phyloP scores from a whole-genome alignment of 495 filamentous ascomycete genomes.

The Amphirosellinia nigrospora region DNA sequence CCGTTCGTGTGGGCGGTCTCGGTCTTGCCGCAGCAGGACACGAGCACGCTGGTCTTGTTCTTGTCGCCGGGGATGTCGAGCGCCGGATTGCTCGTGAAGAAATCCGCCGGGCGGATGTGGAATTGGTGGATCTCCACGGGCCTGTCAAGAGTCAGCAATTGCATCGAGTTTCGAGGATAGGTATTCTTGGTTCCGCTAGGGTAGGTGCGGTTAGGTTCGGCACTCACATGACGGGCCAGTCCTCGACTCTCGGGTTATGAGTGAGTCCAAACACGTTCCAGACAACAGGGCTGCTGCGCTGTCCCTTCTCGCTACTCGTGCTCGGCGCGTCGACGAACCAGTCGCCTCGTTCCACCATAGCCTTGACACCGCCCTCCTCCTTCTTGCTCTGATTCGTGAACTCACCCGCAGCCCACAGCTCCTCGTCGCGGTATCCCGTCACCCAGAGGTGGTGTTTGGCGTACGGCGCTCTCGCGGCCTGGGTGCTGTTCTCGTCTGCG shows the following conservation, averaged over 20 bases:
- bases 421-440: slow-evolving; percentile 75
- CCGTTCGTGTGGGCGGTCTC: slow-evolving; percentile 9
- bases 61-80: slow-evolving; percentile 59
- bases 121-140: slow-evolving; percentile 65
- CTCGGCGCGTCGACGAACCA: slow-evolving; percentile 38
- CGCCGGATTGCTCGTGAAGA: slow-evolving; percentile 61
- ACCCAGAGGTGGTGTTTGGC: slow-evolving; percentile 83
- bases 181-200: too few relatives aligned
- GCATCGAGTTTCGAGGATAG: background rate
- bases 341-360: slow-evolving; percentile 41
- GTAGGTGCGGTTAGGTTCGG: slow-evolving; percentile 1
- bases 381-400: slow-evolving; percentile 77
- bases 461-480: slow-evolving; percentile 80
- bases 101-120: slow-evolving; percentile 58
- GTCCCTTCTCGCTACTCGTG: slow-evolving; percentile 34
- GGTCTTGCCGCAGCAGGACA: slow-evolving; percentile 36
- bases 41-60: slow-evolving; percentile 60
- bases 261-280: slow-evolving; percentile 68
- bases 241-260: slow-evolving; percentile 65
- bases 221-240: slow-evolving; percentile 66
- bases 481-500: slow-evolving; percentile 68
- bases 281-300: slow-evolving; percentile 54
- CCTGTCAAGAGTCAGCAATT: slow-evolving; percentile 42
- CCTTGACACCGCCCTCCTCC: slow-evolving; percentile 40
- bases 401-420: slow-evolving; percentile 80